Evolutionary conservation across 163 green algal genomes (phyloP), one percentile per base, ranked within the genome.

Genomic region (Scenedesmus sp.): DNA sequence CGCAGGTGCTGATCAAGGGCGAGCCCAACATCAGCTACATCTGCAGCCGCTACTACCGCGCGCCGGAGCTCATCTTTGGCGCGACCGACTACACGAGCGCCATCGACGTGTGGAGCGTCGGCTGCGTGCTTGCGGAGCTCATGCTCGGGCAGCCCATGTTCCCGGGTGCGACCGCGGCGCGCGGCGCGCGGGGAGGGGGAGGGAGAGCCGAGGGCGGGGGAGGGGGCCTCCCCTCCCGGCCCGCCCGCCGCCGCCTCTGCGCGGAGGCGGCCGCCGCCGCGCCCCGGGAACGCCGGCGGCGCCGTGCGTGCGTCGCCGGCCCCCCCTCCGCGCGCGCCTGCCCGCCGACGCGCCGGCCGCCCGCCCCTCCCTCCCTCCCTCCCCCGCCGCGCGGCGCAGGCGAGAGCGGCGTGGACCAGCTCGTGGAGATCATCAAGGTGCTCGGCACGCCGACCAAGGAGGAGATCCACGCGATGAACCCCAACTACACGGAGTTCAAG

Each of bases 21-120:
- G 96, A 99, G 90, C 93, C 96, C 77, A 99, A 99, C 90, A 99
- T 99, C 83, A 94, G 90, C 28, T 99, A 99, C 90, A 99, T 99
- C 84, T 99, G 96, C 89, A 97, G 91, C 20, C 89, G 96, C 45
- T 97, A 95, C 86, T 97, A 97, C 78, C 88, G 88, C 17, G 96
- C 96, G 7, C 96, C 96, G 1, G 96, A 99, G 91, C 91, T 99
- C 53, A 99, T 99, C 48, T 99, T 99, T 82, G 97, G 96, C 22
- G 96, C 96, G 2, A 97, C 94, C 4, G 91, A 98, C 82, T 99
- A 99, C 91, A 98, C 96, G n/a, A 92, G 91, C 33, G 94, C 95
- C 39, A 99, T 99, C 64, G 96, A 99, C 67, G 88, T 99, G 0
- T 99, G 96, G 96, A 96, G 88, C 24, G 91, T 98, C 42, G 96